Percentiles rank a stretch among this genome's conserved stretches.
Evolutionary conservation across 1,139 yeast genomes (phyloP).

Genomic region (Geotrichum bryndzae): DNA sequence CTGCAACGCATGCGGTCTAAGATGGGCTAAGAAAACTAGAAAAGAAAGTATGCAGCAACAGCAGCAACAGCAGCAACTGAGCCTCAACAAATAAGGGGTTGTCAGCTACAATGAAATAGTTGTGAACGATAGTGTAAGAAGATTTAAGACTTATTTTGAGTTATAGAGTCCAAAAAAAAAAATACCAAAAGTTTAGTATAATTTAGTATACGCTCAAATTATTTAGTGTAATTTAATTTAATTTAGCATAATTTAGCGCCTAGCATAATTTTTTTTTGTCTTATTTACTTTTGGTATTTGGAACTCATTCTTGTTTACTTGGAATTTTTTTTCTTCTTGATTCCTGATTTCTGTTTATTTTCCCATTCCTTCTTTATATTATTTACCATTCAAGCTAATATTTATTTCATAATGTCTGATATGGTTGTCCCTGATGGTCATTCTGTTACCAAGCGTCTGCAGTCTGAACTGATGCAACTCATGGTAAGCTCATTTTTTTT

Average conservation of each 20-base stretch:
- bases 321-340: background rate
- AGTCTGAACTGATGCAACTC: constrained; percentile 46
- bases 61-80: constrained; percentile 1
- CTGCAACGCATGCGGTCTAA: constrained; percentile 62
- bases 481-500: constrained; percentile 32
- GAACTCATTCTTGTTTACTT: background rate
- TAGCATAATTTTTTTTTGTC: background rate
- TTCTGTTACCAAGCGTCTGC: constrained; percentile 44
- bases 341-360: background rate
- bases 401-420: constrained; percentile 11
- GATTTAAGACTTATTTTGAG: background rate
- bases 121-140: background rate
- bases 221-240: background rate
- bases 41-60: constrained; percentile 21
- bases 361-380: background rate
- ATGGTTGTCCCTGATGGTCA: constrained; percentile 35
- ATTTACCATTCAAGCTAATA: background rate
- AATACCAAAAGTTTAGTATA: background rate
- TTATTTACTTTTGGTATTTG: background rate
- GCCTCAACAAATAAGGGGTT: background rate
- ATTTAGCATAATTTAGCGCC: background rate
- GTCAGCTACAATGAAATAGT: background rate
- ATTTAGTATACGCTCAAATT: background rate
- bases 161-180: background rate
- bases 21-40: constrained; percentile 42